Percentiles rank a stretch among this genome's conserved stretches.
These are phyloP conservation scores for Luzula sylvatica DNA, from an alignment of 176 grass and related monocot species.

Conservation along the genomic window DNA sequence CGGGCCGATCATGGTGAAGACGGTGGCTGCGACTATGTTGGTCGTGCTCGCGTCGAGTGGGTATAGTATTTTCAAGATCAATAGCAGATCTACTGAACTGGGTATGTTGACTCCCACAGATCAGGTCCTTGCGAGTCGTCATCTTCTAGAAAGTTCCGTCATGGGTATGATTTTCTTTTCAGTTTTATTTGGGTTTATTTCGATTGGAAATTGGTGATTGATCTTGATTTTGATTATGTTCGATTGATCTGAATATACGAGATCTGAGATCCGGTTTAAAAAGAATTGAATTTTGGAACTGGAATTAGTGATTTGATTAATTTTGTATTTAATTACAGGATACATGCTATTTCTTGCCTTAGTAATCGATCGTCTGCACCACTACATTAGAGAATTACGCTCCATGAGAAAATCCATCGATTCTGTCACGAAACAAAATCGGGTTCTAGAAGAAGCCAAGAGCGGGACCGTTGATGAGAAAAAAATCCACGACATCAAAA, in stretches of 20 bases:
- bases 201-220: background rate
- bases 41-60: conserved; percentile 48
- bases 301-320: background rate
- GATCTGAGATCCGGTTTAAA: background rate
- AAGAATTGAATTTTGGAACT: background rate
- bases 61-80: conserved; percentile 70
- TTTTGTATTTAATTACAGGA: conserved; percentile 34
- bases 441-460: conserved; percentile 58
- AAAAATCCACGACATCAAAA: conserved; percentile 39
- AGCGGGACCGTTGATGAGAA: conserved; percentile 25
- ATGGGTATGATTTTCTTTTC: conserved; percentile 40
- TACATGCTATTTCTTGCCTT: conserved; percentile 66
- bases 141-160: conserved; percentile 72
- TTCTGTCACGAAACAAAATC: conserved; percentile 46
- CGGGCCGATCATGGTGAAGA: conserved; percentile 62
- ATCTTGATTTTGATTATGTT: background rate
- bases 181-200: background rate
- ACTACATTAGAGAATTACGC: conserved; percentile 64
- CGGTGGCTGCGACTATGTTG: conserved; percentile 49
- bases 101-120: conserved; percentile 62
- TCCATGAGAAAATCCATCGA: conserved; percentile 54
- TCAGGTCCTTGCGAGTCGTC: conserved; percentile 75
- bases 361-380: conserved; percentile 65
- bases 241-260: background rate
- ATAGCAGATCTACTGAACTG: conserved; percentile 25